These are phyloP conservation scores for Cadophora gregata DNA, from an alignment of 2,329 filamentous ascomycete species.

Conservation along the genomic window DNA sequence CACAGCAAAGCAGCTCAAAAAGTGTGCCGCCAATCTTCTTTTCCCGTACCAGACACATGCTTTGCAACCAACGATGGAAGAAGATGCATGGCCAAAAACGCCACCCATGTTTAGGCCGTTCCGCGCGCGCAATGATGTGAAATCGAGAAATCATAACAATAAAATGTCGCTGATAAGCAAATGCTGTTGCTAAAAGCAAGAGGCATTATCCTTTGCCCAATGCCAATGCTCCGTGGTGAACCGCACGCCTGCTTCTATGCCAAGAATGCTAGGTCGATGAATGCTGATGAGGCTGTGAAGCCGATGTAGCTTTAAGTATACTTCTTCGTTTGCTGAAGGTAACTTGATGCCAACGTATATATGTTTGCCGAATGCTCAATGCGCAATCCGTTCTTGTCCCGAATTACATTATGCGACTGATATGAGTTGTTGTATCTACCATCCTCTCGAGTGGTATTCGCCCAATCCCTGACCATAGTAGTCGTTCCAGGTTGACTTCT, in stretches of 20 bases:
- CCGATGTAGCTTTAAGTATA: conserved; percentile 39
- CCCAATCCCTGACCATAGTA: conserved; percentile 82
- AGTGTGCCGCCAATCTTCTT: conserved; percentile 26
- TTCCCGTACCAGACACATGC: conserved; percentile 32
- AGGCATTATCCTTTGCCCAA: conserved; percentile 38
- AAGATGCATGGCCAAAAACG: conserved; percentile 33
- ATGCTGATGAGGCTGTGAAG: conserved; percentile 43
- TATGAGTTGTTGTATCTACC: conserved; percentile 57
- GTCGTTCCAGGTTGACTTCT: conserved; percentile 83
- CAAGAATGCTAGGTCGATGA: conserved; percentile 41
- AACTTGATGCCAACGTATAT: conserved; percentile 40
- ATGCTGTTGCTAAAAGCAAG: conserved; percentile 32
- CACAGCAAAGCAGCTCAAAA: conserved; percentile 20
- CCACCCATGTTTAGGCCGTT: conserved; percentile 37
- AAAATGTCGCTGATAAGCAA: conserved; percentile 35
- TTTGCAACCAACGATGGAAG: conserved; percentile 12
- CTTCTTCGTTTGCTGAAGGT: conserved; percentile 29
- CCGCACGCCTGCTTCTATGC: conserved; percentile 38
- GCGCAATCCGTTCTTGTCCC: conserved; percentile 28
- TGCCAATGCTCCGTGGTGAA: conserved; percentile 28
- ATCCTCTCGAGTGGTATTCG: conserved; percentile 86
- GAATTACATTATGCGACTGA: conserved; percentile 40
- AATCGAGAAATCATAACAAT: conserved; percentile 32
- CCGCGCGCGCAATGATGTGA: conserved; percentile 35
- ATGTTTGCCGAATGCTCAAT: conserved; percentile 32